Percentiles rank a stretch among this genome's conserved stretches.
Evolutionary conservation across 805 yeast genomes (phyloP).

Genomic region (Cyberlindnera bimundalis): DNA sequence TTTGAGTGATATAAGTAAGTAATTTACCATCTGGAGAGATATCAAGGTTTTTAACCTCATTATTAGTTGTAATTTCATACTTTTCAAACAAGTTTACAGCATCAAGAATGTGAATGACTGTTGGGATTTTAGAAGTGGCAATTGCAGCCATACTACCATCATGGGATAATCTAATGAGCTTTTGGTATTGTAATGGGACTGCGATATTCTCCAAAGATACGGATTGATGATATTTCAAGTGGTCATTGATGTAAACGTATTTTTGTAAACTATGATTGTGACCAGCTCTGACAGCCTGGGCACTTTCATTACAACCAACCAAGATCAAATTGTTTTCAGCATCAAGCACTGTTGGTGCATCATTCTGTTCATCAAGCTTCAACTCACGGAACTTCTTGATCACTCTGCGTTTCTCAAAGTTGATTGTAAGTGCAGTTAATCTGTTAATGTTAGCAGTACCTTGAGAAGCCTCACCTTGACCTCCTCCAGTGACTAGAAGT

Average conservation of each 20-base stretch:
- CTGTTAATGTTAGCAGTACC: slow-evolving; percentile 43
- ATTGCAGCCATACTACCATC: slow-evolving; percentile 65
- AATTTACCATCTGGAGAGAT: slow-evolving; percentile 70
- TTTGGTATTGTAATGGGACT: slow-evolving; percentile 43
- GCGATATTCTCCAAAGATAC: slow-evolving; percentile 50
- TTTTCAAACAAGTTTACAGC: slow-evolving; percentile 53
- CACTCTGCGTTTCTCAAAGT: slow-evolving; percentile 47
- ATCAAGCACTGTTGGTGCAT: slow-evolving; percentile 81
- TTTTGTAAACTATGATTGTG: slow-evolving; percentile 68
- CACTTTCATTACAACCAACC: slow-evolving; percentile 76
- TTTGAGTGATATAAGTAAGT: slow-evolving; percentile 60
- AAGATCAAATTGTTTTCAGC: slow-evolving; percentile 49
- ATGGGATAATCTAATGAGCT: slow-evolving; percentile 54
- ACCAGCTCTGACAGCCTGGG: slow-evolving; percentile 53
- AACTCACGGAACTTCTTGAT: slow-evolving; percentile 70
- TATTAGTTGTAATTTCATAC: slow-evolving; percentile 53
- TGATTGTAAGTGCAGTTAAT: slow-evolving; percentile 64
- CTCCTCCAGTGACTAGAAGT: slow-evolving; percentile 69
- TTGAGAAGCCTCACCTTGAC: slow-evolving; percentile 68
- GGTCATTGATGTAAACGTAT: slow-evolving; percentile 62
- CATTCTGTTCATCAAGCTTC: slow-evolving; percentile 61
- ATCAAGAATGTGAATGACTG: slow-evolving; percentile 61
- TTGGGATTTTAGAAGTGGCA: slow-evolving; percentile 67
- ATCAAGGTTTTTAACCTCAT: slow-evolving; percentile 60
- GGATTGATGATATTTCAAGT: slow-evolving; percentile 62